Evolutionary conservation across 257 asterid species (phyloP), one percentile per base, ranked within the genome.

Genomic region (Salvia splendens): DNA sequence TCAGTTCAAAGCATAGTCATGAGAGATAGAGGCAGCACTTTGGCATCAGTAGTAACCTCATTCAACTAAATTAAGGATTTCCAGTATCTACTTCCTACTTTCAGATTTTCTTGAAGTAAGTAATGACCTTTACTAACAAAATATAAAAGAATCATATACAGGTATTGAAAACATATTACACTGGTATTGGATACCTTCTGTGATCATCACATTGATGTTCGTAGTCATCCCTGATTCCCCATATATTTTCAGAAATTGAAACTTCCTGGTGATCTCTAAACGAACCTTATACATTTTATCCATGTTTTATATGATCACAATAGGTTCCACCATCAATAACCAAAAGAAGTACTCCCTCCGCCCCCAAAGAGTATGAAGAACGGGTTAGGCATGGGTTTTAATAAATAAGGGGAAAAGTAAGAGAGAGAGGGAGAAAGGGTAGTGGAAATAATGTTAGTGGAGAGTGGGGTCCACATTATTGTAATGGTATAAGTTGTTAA

Each of bases 11-110:
- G 5, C 38, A 60, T 53, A 38, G 38, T 24, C 67, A 42, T 10
- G 24, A 60, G 24, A 60, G 52, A 20, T 5, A 8, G 51, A 57
- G 64, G 64, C n/a, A 7, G 14, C 64, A 58, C 14, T 35, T 58
- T 7, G 48, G 64, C 32, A 14, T 6, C 48, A 36, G 12, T 1
- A 0, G 12, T 38, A 59, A 38, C 47, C 48, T 14, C 64, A 45
- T 7, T 12, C 49, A 8, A 28, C 55, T 38, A 15, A 38, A 59
- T 16, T 7, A 14, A 14, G 9, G 64, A 38, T 8, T 8, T 2
- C 6, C 33, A 35, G 32, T 3, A 15, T 36, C 15, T 24, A 16
- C 45, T 4, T 12, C 40, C 52, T 20, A 24, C 38, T 61, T 60
- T 12, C 65, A 60, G 33, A 15, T 10, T 61, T 16, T 59, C 9